These are phyloP conservation scores for Umbelopsis vinacea DNA, from an alignment of 192 early-diverging fungal species.

Conservation along the genomic window DNA sequence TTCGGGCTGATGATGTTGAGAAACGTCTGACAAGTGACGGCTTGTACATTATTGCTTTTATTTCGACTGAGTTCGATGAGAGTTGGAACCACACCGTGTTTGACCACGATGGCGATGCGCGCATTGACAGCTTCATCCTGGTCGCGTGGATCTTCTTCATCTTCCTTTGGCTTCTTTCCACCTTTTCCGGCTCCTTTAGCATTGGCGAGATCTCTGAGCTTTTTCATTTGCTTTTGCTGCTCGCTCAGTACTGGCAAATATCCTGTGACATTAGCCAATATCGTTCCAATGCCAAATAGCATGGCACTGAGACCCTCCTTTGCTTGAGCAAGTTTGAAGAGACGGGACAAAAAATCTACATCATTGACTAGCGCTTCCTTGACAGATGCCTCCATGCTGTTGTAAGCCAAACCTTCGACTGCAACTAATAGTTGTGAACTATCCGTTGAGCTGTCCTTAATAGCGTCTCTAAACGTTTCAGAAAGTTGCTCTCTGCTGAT, in stretches of 20 bases:
- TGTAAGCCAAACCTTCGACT: slow-evolving; percentile 83
- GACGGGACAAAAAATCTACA: slow-evolving; percentile 53
- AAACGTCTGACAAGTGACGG: slow-evolving; percentile 67
- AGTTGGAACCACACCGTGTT: slow-evolving; percentile 59
- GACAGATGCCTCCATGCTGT: slow-evolving; percentile 67
- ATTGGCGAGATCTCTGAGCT: slow-evolving; percentile 54
- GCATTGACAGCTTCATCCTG: slow-evolving; percentile 62
- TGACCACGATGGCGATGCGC: slow-evolving; percentile 60
- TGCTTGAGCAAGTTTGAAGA: slow-evolving; percentile 54
- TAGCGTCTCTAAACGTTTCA: slow-evolving; percentile 56
- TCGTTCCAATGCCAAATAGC: slow-evolving; percentile 73
- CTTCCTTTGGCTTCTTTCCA: neutral
- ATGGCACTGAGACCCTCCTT: slow-evolving; percentile 52
- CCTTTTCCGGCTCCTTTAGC: slow-evolving; percentile 26
- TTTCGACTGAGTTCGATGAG: slow-evolving; percentile 57
- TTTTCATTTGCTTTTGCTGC: slow-evolving; percentile 81
- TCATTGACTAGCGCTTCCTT: slow-evolving; percentile 74
- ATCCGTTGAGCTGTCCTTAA: slow-evolving; percentile 47
- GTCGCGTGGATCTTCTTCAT: slow-evolving; percentile 58
- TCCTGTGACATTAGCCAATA: slow-evolving; percentile 78
- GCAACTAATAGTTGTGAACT: slow-evolving; percentile 52
- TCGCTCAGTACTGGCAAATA: slow-evolving; percentile 70
- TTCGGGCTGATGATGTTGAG: slow-evolving; percentile 75
- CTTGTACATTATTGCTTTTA: slow-evolving; percentile 62
- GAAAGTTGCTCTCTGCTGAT: slow-evolving; percentile 44